A percentile compares a stretch with the other conserved stretches of the same genome.
These are phyloP conservation scores for Pseudopithomyces maydicus DNA, from an alignment of 2,329 filamentous ascomycete genomes.

Conservation along the genomic window DNA sequence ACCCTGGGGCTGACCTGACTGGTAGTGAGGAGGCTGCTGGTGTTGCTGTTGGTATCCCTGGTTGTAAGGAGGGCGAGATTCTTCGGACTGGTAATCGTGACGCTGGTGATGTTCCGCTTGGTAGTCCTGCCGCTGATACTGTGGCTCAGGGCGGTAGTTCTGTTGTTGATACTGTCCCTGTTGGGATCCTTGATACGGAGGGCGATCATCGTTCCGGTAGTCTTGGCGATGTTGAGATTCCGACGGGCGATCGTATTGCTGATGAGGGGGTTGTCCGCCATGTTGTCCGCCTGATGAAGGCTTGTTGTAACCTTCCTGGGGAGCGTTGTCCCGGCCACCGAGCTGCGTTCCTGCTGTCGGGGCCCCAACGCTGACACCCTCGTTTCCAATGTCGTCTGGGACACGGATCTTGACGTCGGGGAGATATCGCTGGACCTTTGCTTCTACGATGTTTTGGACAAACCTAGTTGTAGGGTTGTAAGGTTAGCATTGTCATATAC, in stretches of 20 bases:
- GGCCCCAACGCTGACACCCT: conserved; percentile 33
- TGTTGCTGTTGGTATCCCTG: background rate
- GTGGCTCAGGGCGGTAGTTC: background rate
- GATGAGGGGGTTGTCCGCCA: background rate
- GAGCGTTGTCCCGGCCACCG: conserved; percentile 6
- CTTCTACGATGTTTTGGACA: conserved; percentile 36
- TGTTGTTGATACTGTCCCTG: conserved; percentile 4
- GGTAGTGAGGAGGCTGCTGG: background rate
- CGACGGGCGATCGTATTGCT: conserved; percentile 8
- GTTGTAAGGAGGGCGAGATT: too few relatives aligned
- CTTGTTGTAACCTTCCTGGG: conserved; percentile 12
- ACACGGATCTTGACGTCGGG: conserved; percentile 37
- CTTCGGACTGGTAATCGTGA: background rate
- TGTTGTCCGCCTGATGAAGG: conserved; percentile 7
- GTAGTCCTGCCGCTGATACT: conserved; percentile 2
- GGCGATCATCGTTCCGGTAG: background rate
- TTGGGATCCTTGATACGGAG: conserved; percentile 3
- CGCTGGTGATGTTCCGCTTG: background rate
- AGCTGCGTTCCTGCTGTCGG: conserved; percentile 19
- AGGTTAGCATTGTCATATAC: too few relatives aligned
- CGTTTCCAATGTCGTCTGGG: conserved; percentile 37
- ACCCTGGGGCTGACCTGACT: background rate
- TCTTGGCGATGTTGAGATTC: conserved; percentile 5
- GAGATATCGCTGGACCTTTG: conserved; percentile 35
- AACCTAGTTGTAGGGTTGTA: conserved; percentile 8